These are phyloP conservation scores for Cladobotryum mycophilum DNA, from an alignment of 2,329 filamentous ascomycete genomes.

Conservation along the genomic window DNA sequence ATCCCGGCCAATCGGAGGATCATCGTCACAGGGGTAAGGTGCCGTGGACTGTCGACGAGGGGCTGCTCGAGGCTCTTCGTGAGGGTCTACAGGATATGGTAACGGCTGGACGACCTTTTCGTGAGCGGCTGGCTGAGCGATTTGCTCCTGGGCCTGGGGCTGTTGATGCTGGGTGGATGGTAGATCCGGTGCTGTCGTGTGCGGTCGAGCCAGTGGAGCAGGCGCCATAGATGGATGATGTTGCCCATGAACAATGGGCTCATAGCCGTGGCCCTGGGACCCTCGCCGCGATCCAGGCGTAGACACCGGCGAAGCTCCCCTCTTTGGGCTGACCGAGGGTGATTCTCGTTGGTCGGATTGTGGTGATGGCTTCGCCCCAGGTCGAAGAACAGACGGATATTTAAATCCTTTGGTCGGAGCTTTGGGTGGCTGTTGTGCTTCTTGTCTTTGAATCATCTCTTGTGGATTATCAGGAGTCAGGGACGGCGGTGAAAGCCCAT, in stretches of 20 bases:
- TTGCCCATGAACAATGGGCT: slow-evolving; percentile 2
- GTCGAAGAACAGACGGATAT: slow-evolving; percentile 15
- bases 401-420: slow-evolving; percentile 4
- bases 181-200: background rate
- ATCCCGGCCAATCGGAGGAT: background rate
- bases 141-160: background rate
- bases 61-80: background rate
- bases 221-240: slow-evolving; percentile 9
- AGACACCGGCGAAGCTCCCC: background rate
- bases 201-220: background rate
- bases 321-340: background rate
- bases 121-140: background rate
- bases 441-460: background rate
- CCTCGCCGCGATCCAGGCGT: background rate
- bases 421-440: background rate
- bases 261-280: slow-evolving; percentile 1
- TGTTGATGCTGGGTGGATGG: background rate
- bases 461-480: background rate
- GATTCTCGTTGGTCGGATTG: background rate
- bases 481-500: background rate
- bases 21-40: slow-evolving; percentile 9
- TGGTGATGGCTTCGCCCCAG: slow-evolving; percentile 11
- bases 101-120: background rate
- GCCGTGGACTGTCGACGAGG: slow-evolving; percentile 1
- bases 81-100: slow-evolving; percentile 3